Evolutionary conservation across 345 rosid genomes (phyloP), one percentile per base, ranked within the genome.

Genomic region (Linum usitatissimum): DNA sequence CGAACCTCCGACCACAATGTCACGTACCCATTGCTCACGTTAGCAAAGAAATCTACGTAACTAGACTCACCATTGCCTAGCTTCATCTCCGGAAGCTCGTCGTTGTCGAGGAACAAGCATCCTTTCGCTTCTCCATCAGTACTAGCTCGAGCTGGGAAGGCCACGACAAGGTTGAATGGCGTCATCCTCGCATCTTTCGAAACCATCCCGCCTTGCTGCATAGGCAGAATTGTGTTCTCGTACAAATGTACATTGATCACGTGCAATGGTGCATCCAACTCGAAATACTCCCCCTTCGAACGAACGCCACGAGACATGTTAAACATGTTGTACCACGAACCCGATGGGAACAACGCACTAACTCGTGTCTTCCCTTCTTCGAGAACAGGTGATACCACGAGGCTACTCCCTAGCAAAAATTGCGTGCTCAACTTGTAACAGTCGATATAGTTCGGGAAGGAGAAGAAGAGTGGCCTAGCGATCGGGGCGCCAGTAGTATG

Each of bases 381-480:
- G 15, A 94, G 86, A 71, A 90, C 99, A 0, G 97, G 99, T 30
- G 99, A 90, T 38, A 90, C 75, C 97, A 94, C 82, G 6, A 94
- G 80, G 71, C 95, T 77, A 65, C 81, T 83, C 31, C 99, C 96
- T 1, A 93, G 79, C 79, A 90, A 83, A 78, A 93, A 93, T 74
- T 93, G 99, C 39, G 87, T 84, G 84, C 97, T 93, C 70, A 74
- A 13, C 18, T 83, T 84, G n/a, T 93, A 90, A 30, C 90, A 81
- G n/a, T 84, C 80, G 0, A 68, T 66, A 67, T 75, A 87, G 9
- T 73, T 63, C 9, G 97, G 88, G 76, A 93, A 93, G 1, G 99
- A 79, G 83, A 93, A 93, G 87, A 93, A 93, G 66, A 93, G 86
- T n/a, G 99, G 99, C 64, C 97, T 76, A 3, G 96, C 97, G 40